Percentiles rank a stretch among this genome's conserved stretches.
phyloP scores from a whole-genome alignment of 148 eudicot genomes.

The Rhododendron kiyosumense region DNA sequence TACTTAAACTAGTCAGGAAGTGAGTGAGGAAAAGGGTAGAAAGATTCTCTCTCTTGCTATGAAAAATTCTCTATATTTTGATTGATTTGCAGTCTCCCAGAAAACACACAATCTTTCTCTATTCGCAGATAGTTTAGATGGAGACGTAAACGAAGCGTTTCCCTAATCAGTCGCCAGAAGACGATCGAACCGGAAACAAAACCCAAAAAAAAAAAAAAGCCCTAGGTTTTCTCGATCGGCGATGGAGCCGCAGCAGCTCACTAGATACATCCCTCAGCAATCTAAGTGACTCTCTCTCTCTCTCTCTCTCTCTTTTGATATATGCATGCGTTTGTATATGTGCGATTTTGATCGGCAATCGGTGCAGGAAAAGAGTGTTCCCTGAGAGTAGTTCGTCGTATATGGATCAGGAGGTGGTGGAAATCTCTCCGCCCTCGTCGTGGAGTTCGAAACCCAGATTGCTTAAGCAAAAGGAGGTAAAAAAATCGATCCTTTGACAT shows the following conservation, averaged over 20 bases:
- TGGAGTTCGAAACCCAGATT: constrained; percentile 28
- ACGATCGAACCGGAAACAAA: background rate
- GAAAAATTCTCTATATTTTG: background rate
- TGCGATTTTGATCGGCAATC: constrained; percentile 5
- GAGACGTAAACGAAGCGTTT: constrained; percentile 4
- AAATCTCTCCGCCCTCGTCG: constrained; percentile 41
- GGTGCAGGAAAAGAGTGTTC: constrained; percentile 41
- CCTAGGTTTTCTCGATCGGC: background rate
- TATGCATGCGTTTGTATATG: background rate
- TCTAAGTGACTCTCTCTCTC: constrained; percentile 30
- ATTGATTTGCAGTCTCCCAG: background rate
- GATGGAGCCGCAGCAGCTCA: constrained; percentile 42
- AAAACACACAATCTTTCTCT: background rate
- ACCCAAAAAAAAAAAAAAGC: background rate
- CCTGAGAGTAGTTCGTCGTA: constrained; percentile 31
- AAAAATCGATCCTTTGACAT: background rate
- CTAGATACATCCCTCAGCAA: constrained; percentile 33
- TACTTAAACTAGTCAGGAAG: background rate
- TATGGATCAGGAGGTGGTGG: constrained; percentile 44
- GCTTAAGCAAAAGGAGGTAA: constrained; percentile 37
- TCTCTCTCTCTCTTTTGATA: background rate
- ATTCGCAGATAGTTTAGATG: background rate
- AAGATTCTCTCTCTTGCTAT: background rate
- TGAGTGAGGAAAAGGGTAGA: background rate
- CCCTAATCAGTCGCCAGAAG: background rate